Evolutionary conservation across 228 moss, liverwort and hornwort species (phyloP).

Genomic region (Sphagnum magellanicum): DNA sequence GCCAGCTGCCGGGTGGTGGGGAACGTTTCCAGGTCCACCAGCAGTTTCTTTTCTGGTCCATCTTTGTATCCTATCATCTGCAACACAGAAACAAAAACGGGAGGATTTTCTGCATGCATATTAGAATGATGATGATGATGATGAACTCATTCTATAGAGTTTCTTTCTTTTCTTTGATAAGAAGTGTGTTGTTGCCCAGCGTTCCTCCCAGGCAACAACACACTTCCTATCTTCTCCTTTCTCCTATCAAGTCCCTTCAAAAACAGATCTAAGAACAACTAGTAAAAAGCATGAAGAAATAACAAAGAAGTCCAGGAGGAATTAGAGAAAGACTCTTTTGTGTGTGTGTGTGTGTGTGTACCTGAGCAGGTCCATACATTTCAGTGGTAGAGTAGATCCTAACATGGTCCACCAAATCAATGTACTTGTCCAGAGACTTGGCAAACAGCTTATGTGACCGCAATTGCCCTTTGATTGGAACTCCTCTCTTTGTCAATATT

Average conservation of each 20-base stretch:
- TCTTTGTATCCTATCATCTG: conserved; percentile 78
- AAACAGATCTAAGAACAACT: background rate
- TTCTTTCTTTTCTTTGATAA: background rate
- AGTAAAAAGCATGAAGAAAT: background rate
- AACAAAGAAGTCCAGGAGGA: background rate
- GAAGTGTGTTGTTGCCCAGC: background rate
- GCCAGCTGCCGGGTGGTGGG: conserved; percentile 28
- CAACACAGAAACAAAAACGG: background rate
- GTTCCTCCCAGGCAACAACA: background rate
- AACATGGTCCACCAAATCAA: conserved; percentile 60
- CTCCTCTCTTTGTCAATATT: conserved; percentile 65
- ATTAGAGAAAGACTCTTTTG: background rate
- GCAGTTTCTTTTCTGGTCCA: conserved; percentile 49
- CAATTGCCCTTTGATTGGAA: conserved; percentile 76
- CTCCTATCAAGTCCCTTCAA: background rate
- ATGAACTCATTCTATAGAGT: background rate
- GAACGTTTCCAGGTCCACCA: conserved; percentile 55
- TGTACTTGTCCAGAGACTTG: conserved; percentile 51
- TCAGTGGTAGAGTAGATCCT: conserved; percentile 65
- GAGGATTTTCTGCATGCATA: background rate
- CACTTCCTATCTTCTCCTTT: background rate
- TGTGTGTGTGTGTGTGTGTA: background rate
- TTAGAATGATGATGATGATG: background rate
- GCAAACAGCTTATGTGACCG: conserved; percentile 84
- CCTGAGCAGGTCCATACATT: conserved; percentile 68